These are phyloP conservation scores for Apiotrichum sp. DNA, from an alignment of 1,284 basidiomycete species.

Conservation along the genomic window DNA sequence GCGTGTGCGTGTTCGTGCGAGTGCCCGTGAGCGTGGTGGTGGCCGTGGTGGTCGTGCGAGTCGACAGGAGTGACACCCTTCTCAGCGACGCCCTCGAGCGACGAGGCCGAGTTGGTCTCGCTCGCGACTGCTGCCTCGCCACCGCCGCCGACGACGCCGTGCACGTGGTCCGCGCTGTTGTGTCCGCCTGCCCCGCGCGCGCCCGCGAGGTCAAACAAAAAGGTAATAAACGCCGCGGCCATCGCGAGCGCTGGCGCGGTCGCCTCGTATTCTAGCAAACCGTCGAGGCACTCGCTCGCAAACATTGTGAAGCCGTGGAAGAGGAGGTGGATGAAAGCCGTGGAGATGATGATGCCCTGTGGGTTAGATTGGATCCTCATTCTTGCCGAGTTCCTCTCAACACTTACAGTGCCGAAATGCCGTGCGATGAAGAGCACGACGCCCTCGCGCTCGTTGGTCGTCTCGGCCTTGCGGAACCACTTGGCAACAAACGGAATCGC, in stretches of 20 bases:
- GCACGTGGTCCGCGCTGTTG: neutral
- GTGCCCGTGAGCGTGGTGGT: neutral
- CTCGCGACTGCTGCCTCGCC: neutral
- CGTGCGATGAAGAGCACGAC: conserved; percentile 43
- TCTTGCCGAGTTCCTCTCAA: no score
- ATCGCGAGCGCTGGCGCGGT: conserved; percentile 46
- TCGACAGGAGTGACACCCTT: neutral
- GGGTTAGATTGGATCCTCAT: neutral
- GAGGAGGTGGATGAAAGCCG: conserved; percentile 49
- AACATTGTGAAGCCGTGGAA: conserved; percentile 48
- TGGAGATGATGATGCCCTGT: conserved; percentile 47
- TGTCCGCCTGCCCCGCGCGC: conserved; percentile 14
- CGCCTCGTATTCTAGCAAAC: conserved; percentile 46
- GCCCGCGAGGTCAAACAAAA: conserved; percentile 43
- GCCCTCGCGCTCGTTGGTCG: conserved; percentile 16
- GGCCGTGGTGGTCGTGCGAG: neutral
- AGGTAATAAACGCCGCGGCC: conserved; percentile 36
- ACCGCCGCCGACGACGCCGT: conserved; percentile 13
- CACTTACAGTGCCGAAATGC: conserved; percentile 33
- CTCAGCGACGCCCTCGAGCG: neutral
- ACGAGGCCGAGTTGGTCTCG: neutral
- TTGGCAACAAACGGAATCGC: conserved; percentile 36
- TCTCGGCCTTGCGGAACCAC: conserved; percentile 13
- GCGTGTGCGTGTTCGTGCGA: neutral
- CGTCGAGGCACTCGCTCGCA: conserved; percentile 45